phyloP scores from a whole-genome alignment of 148 eudicot species.

The Cornus kousa region DNA sequence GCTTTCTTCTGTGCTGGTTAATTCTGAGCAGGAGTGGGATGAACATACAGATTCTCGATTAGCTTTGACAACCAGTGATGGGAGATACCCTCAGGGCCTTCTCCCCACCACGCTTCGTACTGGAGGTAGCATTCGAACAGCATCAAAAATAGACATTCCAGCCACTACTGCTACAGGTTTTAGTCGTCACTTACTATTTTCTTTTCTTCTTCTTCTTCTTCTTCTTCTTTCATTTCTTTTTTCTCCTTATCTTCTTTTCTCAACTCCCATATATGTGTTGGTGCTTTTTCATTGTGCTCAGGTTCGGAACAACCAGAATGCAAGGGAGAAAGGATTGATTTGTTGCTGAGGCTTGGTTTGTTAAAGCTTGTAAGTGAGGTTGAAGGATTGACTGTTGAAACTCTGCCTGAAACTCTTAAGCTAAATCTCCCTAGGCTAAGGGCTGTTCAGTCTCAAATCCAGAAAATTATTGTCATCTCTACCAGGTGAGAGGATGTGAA shows the following conservation, averaged over 20 bases:
- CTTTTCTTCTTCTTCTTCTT: not conserved
- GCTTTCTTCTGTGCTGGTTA: constrained; percentile 33
- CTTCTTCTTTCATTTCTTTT: not conserved
- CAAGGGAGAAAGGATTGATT: constrained; percentile 46
- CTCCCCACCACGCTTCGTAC: constrained; percentile 57
- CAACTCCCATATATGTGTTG: not conserved
- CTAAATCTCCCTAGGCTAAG: constrained; percentile 50
- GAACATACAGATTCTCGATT: constrained; percentile 43
- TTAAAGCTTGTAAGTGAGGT: constrained; percentile 45
- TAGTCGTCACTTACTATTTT: not conserved
- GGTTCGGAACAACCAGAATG: constrained; percentile 43
- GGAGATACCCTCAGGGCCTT: constrained; percentile 27
- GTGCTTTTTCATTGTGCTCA: not conserved
- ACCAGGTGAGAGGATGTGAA: constrained; percentile 40
- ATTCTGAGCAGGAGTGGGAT: constrained; percentile 45
- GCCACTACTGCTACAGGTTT: constrained; percentile 21
- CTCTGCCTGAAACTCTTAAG: constrained; percentile 49
- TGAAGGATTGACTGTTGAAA: constrained; percentile 41
- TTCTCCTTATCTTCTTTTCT: no score
- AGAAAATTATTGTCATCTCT: constrained; percentile 47
- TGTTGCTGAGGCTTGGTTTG: constrained; percentile 44
- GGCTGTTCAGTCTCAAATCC: constrained; percentile 43
- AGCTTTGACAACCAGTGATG: constrained; percentile 26
- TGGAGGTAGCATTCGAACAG: constrained; percentile 50
- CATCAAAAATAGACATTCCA: constrained; percentile 2